phyloP scores from a whole-genome alignment of 768 basidiomycete species.

The Lactarius indigo region DNA sequence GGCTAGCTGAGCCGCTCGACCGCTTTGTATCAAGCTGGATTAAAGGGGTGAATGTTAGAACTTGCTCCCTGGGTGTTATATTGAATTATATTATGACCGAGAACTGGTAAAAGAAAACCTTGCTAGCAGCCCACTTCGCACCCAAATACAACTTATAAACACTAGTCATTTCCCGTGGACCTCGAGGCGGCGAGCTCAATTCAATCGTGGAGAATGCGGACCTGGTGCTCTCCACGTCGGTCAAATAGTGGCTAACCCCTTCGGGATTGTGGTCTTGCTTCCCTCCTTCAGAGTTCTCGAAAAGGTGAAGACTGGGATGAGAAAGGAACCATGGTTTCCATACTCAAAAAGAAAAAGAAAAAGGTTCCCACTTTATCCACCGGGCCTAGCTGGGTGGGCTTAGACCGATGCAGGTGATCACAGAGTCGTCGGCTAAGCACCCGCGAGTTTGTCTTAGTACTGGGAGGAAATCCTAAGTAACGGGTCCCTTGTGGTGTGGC shows the following conservation, averaged over 20 bases:
- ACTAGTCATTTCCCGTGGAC: constrained; percentile 70
- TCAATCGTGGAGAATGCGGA: constrained; percentile 59
- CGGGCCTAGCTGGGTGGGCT: background rate
- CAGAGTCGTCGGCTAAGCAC: constrained; percentile 20
- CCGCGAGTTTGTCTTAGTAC: constrained; percentile 11
- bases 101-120: too few species aligned
- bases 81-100: too few species aligned
- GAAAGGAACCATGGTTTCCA: constrained; percentile 56
- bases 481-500: background rate
- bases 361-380: constrained; percentile 46
- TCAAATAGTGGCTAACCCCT: constrained; percentile 75
- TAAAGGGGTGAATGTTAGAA: too few species aligned
- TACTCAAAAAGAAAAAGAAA: constrained; percentile 72
- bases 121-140: too few species aligned
- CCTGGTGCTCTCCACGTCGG: constrained; percentile 56
- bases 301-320: constrained; percentile 66
- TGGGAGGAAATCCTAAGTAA: constrained; percentile 16
- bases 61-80: too few species aligned
- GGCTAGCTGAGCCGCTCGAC: too few species aligned
- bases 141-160: constrained; percentile 75
- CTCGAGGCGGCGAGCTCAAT: constrained; percentile 66
- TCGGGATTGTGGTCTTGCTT: constrained; percentile 81
- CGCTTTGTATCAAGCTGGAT: too few species aligned
- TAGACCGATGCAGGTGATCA: constrained; percentile 15
- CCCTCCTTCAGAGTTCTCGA: constrained; percentile 87